Percentiles rank a stretch among this genome's conserved stretches.
phyloP scores from a whole-genome alignment of 2,329 filamentous ascomycete species.

The Hypoxylon sp. region DNA sequence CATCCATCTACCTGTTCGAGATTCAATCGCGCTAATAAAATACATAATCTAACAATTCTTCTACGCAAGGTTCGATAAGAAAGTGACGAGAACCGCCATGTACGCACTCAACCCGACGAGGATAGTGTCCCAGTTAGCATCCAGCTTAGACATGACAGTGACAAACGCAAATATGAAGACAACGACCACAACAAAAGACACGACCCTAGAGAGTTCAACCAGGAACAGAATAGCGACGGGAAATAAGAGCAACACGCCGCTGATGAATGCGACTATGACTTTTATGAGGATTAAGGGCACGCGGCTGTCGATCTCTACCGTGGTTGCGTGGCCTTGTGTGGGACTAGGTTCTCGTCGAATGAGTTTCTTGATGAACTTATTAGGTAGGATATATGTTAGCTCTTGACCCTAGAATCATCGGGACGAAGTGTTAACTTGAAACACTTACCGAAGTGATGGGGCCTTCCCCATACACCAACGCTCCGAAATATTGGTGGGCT shows the following conservation, averaged over 20 bases:
- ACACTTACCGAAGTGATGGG: conserved; percentile 8
- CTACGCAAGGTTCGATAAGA: conserved; percentile 15
- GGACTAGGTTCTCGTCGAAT: neutral
- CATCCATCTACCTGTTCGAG: neutral
- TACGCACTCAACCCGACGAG: conserved; percentile 24
- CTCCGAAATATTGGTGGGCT: conserved; percentile 15
- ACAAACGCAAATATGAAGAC: conserved; percentile 15
- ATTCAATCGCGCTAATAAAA: neutral
- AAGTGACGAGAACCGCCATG: conserved; percentile 19
- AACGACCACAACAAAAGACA: conserved; percentile 10
- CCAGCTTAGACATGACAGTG: neutral
- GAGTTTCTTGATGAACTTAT: conserved; percentile 13
- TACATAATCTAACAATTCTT: neutral
- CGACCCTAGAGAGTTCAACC: neutral
- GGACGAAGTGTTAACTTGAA: no score
- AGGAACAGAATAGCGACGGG: conserved; percentile 27
- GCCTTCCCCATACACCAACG: neutral
- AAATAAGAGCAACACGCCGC: conserved; percentile 11
- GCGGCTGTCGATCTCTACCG: conserved; percentile 7
- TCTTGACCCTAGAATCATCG: no score
- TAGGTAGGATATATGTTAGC: conserved; percentile 1
- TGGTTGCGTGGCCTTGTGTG: neutral
- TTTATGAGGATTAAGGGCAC: neutral
- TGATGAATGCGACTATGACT: conserved; percentile 1
- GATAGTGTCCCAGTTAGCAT: conserved; percentile 19